These are phyloP conservation scores for Ulvella scutata DNA, from an alignment of 139 green algal species.

Conservation along the genomic window DNA sequence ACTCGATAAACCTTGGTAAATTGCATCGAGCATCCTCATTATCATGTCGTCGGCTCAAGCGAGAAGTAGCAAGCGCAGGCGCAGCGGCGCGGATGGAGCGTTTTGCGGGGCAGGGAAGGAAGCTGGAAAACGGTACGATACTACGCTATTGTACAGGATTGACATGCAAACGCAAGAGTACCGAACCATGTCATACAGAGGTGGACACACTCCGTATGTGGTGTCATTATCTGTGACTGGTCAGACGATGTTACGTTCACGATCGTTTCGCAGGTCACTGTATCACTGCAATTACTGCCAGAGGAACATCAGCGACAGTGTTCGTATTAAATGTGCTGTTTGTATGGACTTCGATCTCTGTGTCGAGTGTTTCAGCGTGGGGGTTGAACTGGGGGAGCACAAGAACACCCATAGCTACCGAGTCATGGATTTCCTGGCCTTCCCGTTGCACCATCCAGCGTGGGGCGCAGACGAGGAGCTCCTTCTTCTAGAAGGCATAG, in stretches of 20 bases:
- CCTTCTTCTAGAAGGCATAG: conserved; percentile 83
- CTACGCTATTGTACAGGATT: too few relatives aligned
- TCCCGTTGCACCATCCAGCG: conserved; percentile 72
- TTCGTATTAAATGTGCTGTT: conserved; percentile 85
- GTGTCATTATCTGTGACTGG: too few relatives aligned
- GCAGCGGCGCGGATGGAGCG: too few relatives aligned
- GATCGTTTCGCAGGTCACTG: conserved; percentile 27
- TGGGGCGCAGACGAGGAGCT: conserved; percentile 95
- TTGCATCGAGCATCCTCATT: too few relatives aligned
- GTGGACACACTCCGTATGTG: too few relatives aligned
- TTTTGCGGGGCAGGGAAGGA: too few relatives aligned
- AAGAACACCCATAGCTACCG: conserved; percentile 54
- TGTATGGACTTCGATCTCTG: conserved; percentile 90
- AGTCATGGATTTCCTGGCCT: conserved; percentile 84
- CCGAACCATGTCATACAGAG: too few relatives aligned
- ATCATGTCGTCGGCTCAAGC: too few relatives aligned
- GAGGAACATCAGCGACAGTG: conserved; percentile 61
- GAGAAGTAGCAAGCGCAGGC: too few relatives aligned
- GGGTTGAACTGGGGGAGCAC: conserved; percentile 64
- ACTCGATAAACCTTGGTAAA: too few relatives aligned
- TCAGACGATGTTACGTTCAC: neutral
- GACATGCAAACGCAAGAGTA: too few relatives aligned
- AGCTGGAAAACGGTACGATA: too few relatives aligned
- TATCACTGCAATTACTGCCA: conserved; percentile 95
- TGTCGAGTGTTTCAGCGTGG: conserved; percentile 89